These are phyloP conservation scores for Podaxis sp. DNA, from an alignment of 768 basidiomycete genomes.

Conservation along the genomic window DNA sequence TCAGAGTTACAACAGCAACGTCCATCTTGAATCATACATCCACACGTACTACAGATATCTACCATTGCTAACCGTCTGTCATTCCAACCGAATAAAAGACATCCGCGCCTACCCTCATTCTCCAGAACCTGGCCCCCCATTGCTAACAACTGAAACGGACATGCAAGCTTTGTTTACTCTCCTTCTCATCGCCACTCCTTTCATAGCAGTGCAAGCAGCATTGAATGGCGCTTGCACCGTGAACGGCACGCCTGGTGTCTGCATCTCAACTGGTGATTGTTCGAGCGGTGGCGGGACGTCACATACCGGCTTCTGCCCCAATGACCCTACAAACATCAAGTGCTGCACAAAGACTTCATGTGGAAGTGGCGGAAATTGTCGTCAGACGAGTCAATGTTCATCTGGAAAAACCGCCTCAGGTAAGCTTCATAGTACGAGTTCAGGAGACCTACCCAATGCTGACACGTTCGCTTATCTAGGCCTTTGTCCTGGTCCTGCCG, in stretches of 20 bases:
- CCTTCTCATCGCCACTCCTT: not conserved
- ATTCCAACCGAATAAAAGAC: too few species aligned
- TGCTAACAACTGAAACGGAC: not conserved
- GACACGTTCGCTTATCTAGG: conserved; percentile 17
- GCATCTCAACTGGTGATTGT: conserved; percentile 24
- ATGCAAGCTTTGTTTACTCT: not conserved
- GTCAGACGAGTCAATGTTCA: conserved; percentile 21
- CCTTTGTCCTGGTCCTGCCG: conserved; percentile 27
- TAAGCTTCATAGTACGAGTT: not conserved
- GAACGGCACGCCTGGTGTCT: conserved; percentile 25
- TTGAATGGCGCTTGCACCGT: conserved; percentile 25
- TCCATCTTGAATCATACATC: too few species aligned
- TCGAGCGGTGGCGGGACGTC: conserved; percentile 22
- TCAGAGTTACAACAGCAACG: too few species aligned
- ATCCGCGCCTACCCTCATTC: too few species aligned
- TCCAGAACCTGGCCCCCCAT: too few species aligned
- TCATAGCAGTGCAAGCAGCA: conserved; percentile 16
- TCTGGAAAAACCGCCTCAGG: conserved; percentile 25
- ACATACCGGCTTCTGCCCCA: conserved; percentile 25
- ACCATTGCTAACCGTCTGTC: too few species aligned
- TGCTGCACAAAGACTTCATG: conserved; percentile 28
- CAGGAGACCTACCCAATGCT: too few species aligned
- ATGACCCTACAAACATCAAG: conserved; percentile 24
- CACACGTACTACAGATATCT: too few species aligned
- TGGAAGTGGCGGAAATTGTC: conserved; percentile 26